Evolutionary conservation across 2,329 filamentous ascomycete genomes (phyloP).

Genomic region (Aureobasidium zeae): DNA sequence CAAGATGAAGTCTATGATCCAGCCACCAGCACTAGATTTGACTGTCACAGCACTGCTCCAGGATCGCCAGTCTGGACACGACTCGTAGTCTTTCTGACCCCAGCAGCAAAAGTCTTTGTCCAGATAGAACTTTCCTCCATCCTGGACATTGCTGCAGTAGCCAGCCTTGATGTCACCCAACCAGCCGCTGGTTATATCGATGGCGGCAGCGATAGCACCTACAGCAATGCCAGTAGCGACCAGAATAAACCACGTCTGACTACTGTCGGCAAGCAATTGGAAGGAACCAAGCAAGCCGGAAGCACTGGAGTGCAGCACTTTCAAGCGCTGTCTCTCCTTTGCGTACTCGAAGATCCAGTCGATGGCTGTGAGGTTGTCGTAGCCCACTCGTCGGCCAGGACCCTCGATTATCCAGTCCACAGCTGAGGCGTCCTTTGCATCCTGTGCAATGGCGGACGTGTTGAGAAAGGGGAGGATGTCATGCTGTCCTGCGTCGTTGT

Average conservation of each 20-base stretch:
- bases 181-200: slow-evolving; percentile 89
- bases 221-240: slow-evolving; percentile 77
- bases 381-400: slow-evolving; percentile 78
- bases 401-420: slow-evolving; percentile 85
- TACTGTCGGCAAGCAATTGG: slow-evolving; percentile 67
- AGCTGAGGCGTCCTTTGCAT: slow-evolving; percentile 36
- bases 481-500: slow-evolving; percentile 20
- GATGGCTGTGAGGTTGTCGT: slow-evolving; percentile 93
- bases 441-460: slow-evolving; percentile 22
- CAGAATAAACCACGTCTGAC: slow-evolving; percentile 85
- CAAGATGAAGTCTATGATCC: slow-evolving; percentile 78
- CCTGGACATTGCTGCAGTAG: slow-evolving; percentile 66
- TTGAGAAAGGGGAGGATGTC: slow-evolving; percentile 36
- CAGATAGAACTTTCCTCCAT: slow-evolving; percentile 81
- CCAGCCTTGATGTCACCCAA: slow-evolving; percentile 85
- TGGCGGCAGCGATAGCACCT: slow-evolving; percentile 74
- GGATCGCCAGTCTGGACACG: slow-evolving; percentile 77
- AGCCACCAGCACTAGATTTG: slow-evolving; percentile 57
- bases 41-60: slow-evolving; percentile 73
- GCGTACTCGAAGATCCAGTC: slow-evolving; percentile 99
- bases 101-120: slow-evolving; percentile 89
- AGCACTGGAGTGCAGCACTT: slow-evolving; percentile 49
- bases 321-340: slow-evolving; percentile 81
- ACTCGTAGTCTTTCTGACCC: slow-evolving; percentile 68
- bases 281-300: slow-evolving; percentile 64